Conservation (phyloP, 1,139 yeast species). For the Blastobotrys buckinghamii region DNA sequence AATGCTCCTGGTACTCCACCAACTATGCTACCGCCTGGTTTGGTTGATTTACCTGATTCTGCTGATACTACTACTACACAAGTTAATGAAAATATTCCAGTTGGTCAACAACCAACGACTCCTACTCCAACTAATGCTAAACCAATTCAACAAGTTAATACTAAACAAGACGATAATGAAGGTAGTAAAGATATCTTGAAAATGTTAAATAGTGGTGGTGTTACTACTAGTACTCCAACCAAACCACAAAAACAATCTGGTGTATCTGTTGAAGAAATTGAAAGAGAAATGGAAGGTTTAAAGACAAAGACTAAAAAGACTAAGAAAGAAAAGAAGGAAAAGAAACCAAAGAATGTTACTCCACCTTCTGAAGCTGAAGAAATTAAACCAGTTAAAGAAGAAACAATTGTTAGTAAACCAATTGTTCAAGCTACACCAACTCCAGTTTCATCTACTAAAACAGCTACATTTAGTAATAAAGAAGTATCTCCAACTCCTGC, state of each 20-base stretch:
- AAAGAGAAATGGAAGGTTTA: constrained; percentile 2
- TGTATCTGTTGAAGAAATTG: constrained; percentile 4
- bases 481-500: constrained; percentile 5
- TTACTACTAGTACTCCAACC: neutral
- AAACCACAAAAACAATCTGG: too few relatives aligned
- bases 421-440: neutral
- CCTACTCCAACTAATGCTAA: neutral
- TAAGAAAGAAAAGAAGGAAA: constrained; percentile 5
- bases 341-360: neutral
- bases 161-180: neutral
- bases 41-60: neutral
- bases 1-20: constrained; percentile 1
- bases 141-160: neutral
- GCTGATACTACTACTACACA: neutral
- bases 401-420: neutral
- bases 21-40: constrained; percentile 4
- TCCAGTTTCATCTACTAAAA: too few relatives aligned
- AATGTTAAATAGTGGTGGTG: neutral
- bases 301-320: constrained; percentile 2
- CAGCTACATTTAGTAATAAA: too few relatives aligned
- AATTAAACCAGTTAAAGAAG: neutral
- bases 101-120: neutral
- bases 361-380: neutral
- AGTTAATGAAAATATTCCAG: neutral
- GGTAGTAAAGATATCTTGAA: neutral